These are phyloP conservation scores for Fonsecaea monophora DNA, from an alignment of 2,329 filamentous ascomycete genomes.

Conservation along the genomic window DNA sequence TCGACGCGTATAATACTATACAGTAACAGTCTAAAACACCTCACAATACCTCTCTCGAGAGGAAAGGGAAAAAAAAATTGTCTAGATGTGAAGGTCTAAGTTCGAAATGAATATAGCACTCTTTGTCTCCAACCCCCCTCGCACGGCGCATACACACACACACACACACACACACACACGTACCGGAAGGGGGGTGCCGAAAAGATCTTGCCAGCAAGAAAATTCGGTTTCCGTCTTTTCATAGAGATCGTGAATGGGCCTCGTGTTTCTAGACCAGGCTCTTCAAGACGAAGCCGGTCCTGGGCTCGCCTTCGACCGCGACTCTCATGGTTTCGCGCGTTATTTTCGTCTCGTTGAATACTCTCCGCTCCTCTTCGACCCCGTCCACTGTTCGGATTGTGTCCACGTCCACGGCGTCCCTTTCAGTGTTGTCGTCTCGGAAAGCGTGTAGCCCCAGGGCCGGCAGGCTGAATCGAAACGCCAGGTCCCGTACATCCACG, in stretches of 20 bases:
- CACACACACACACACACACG: background rate
- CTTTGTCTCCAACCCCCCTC: too few relatives aligned
- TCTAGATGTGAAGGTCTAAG: too few relatives aligned
- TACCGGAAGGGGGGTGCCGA: background rate
- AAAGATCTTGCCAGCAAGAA: constrained; percentile 14
- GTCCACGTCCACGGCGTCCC: constrained; percentile 16
- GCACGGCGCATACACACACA: too few relatives aligned
- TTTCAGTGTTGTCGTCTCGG: constrained; percentile 26
- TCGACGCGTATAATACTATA: too few relatives aligned
- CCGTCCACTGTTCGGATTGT: background rate
- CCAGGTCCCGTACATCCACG: constrained; percentile 32
- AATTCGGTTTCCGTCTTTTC: background rate
- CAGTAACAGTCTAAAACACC: too few relatives aligned
- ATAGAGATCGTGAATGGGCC: too few relatives aligned
- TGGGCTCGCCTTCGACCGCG: constrained; percentile 29
- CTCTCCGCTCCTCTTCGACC: background rate
- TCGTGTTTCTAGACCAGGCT: constrained; percentile 27
- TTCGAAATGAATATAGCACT: too few relatives aligned
- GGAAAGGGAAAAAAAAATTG: too few relatives aligned
- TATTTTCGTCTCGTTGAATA: constrained; percentile 34
- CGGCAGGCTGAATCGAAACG: constrained; percentile 30
- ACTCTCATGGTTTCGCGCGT: constrained; percentile 29
- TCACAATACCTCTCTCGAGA: too few relatives aligned
- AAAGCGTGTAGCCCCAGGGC: constrained; percentile 32
- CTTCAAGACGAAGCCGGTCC: constrained; percentile 29